These are phyloP conservation scores for Trypanosoma congolense DNA, from an alignment of 208 protist genomes.

Conservation along the genomic window DNA sequence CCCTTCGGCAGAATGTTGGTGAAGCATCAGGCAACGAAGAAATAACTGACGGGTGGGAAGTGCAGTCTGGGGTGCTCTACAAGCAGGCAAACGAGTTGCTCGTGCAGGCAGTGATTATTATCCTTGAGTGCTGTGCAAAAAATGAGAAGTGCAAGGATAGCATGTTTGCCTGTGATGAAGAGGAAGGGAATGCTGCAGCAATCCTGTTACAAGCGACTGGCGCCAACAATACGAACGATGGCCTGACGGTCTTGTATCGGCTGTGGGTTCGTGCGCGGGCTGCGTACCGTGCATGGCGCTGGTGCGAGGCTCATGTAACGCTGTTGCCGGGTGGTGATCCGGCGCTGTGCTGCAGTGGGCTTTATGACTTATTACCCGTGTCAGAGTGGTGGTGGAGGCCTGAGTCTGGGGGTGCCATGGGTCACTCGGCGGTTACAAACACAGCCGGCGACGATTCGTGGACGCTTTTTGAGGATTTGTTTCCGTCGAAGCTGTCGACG, in stretches of 20 bases:
- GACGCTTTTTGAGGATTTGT: conserved; percentile 6
- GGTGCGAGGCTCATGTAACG: conserved; percentile 27
- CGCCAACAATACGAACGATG: neutral
- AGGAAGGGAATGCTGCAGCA: neutral
- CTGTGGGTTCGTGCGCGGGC: conserved; percentile 7
- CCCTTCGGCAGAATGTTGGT: neutral
- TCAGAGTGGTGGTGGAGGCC: conserved; percentile 26
- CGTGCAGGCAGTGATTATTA: conserved; percentile 3
- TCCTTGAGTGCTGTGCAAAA: conserved; percentile 5
- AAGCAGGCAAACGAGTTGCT: conserved; percentile 1
- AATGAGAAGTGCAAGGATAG: neutral
- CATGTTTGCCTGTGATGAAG: neutral
- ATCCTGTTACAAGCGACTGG: neutral
- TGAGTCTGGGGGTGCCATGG: conserved; percentile 1
- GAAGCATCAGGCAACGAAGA: neutral
- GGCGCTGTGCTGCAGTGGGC: neutral
- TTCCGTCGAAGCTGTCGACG: neutral
- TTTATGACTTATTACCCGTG: neutral
- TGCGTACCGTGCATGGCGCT: conserved; percentile 18
- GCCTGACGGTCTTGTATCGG: neutral
- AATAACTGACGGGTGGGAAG: neutral
- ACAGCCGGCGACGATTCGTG: neutral
- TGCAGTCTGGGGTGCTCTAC: neutral
- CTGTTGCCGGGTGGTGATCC: conserved; percentile 10
- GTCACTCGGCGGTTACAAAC: neutral